Evolutionary conservation across 441 rosid species (phyloP).

Genomic region (Bocquillonia castaneifolia): DNA sequence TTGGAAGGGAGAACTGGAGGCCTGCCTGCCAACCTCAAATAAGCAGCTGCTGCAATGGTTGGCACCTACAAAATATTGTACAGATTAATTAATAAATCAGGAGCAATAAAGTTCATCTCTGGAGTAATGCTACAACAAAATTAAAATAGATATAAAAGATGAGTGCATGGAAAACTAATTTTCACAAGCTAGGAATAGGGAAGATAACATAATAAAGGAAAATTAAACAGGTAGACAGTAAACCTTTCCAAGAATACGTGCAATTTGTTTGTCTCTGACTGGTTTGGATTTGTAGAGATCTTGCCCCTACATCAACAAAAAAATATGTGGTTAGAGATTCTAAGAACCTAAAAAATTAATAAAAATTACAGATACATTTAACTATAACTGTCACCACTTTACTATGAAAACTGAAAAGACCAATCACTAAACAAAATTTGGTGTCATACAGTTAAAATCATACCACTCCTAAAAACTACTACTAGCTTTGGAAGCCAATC

Average conservation of each 20-base stretch:
- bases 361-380: background rate
- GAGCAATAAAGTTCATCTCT: background rate
- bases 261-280: slow-evolving; percentile 94
- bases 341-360: background rate
- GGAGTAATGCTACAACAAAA: background rate
- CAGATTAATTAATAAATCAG: slow-evolving; percentile 1
- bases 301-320: slow-evolving; percentile 52
- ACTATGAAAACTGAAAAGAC: background rate
- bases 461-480: background rate
- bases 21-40: slow-evolving; percentile 88
- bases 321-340: slow-evolving; percentile 6
- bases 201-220: slow-evolving; percentile 6
- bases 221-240: slow-evolving; percentile 11
- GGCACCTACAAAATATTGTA: slow-evolving; percentile 59
- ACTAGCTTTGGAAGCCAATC: background rate
- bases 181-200: background rate
- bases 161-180: background rate
- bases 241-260: slow-evolving; percentile 91
- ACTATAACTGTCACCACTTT: background rate
- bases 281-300: slow-evolving; percentile 81
- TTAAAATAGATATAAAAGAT: background rate
- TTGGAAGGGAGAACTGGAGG: slow-evolving; percentile 87
- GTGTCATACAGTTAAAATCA: background rate
- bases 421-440: background rate
- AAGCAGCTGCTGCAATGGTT: slow-evolving; percentile 95